Conservation (phyloP, 208 protist species). For the Trypanosoma platydactyli region DNA sequence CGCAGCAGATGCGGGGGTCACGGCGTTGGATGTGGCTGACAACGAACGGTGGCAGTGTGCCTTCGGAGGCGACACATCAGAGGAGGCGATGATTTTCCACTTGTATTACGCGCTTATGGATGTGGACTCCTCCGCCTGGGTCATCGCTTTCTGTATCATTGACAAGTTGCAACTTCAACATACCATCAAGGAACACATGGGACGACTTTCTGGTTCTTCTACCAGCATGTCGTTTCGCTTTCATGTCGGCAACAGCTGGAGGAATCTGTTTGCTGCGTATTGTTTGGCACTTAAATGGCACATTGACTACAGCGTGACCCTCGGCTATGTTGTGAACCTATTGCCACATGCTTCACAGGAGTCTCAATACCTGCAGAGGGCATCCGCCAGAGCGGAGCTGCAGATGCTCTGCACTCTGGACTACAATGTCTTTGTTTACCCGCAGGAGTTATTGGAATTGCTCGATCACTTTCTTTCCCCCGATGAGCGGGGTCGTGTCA, state of each 20-base stretch:
- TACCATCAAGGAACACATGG: slow-evolving; percentile 36
- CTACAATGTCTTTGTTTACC: slow-evolving; percentile 54
- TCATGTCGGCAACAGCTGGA: slow-evolving; percentile 22
- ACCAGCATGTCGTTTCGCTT: slow-evolving; percentile 7
- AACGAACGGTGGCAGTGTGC: slow-evolving; percentile 33
- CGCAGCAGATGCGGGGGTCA: not conserved
- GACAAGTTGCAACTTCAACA: slow-evolving; percentile 58
- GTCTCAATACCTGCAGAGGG: slow-evolving; percentile 15
- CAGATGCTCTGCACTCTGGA: slow-evolving; percentile 37
- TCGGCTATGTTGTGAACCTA: slow-evolving; percentile 52
- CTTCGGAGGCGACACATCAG: slow-evolving; percentile 20
- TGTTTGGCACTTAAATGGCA: slow-evolving; percentile 78
- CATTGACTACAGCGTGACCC: slow-evolving; percentile 56
- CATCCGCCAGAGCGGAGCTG: slow-evolving; percentile 33
- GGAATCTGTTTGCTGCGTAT: slow-evolving; percentile 65
- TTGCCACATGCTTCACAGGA: slow-evolving; percentile 38
- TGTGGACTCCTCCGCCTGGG: slow-evolving; percentile 58
- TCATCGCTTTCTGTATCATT: slow-evolving; percentile 78
- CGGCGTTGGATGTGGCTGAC: not conserved
- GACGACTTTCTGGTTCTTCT: not conserved
- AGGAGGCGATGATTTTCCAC: slow-evolving; percentile 61
- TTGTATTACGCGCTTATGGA: slow-evolving; percentile 48
- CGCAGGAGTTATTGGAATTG: slow-evolving; percentile 33
- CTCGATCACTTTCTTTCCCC: slow-evolving; percentile 57
- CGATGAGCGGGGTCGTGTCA: slow-evolving; percentile 38